These are phyloP conservation scores for Phytophthora litchii DNA, from an alignment of 352 stramenopile genomes.

Conservation along the genomic window DNA sequence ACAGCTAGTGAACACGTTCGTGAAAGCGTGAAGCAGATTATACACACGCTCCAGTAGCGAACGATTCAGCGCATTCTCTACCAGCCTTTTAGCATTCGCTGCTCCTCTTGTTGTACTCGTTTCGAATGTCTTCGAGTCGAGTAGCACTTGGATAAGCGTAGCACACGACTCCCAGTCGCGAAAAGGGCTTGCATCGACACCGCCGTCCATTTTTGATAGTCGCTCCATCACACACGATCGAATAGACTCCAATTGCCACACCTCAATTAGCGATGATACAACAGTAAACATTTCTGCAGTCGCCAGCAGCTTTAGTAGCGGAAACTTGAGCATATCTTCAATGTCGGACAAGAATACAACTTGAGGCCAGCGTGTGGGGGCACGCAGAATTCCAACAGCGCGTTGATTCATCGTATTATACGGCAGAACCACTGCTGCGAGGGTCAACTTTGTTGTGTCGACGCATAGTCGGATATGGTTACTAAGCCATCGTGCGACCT, in stretches of 20 bases:
- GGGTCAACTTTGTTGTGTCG: conserved; percentile 38
- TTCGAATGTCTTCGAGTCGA: conserved; percentile 49
- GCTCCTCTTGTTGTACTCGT: conserved; percentile 31
- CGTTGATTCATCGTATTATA: conserved; percentile 43
- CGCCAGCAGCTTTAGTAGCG: conserved; percentile 45
- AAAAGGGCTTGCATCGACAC: conserved; percentile 30
- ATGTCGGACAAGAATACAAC: conserved; percentile 52
- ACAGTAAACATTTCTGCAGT: conserved; percentile 42
- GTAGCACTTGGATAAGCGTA: conserved; percentile 41
- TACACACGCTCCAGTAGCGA: conserved; percentile 48
- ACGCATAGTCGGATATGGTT: conserved; percentile 40
- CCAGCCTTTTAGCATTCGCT: conserved; percentile 27
- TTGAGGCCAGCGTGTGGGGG: conserved; percentile 34
- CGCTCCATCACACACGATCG: conserved; percentile 26
- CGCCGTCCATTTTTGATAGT: conserved; percentile 23
- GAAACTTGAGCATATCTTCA: conserved; percentile 54
- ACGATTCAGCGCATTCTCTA: conserved; percentile 47
- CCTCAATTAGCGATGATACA: conserved; percentile 40
- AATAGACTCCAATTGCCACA: conserved; percentile 41
- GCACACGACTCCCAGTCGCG: conserved; percentile 39
- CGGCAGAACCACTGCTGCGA: conserved; percentile 49
- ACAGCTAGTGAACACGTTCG: conserved; percentile 33
- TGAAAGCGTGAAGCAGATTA: conserved; percentile 48
- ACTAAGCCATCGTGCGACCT: conserved; percentile 57
- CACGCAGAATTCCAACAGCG: conserved; percentile 47